phyloP scores from a whole-genome alignment of 2,329 filamentous ascomycete genomes.

The Knufia fluminis region DNA sequence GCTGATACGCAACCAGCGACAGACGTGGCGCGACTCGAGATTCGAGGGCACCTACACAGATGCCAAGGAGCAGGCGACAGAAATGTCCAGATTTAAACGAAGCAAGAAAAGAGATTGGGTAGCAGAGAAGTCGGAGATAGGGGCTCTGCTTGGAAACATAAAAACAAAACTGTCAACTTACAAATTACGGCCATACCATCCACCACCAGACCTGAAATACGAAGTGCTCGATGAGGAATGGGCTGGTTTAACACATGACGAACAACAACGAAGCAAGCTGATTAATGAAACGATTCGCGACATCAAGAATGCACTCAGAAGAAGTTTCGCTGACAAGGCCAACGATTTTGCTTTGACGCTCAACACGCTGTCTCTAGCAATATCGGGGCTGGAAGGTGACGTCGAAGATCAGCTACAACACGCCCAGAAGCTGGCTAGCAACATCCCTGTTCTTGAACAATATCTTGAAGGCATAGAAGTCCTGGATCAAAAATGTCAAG shows the following conservation, averaged over 20 bases:
- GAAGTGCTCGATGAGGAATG: conserved; percentile 78
- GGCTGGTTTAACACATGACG: conserved; percentile 67
- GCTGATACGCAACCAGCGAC: conserved; percentile 62
- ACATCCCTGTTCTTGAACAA: conserved; percentile 76
- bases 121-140: conserved; percentile 91
- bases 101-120: conserved; percentile 92
- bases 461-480: conserved; percentile 81
- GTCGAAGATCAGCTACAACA: conserved; percentile 89
- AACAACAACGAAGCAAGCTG: conserved; percentile 79
- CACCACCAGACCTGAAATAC: conserved; percentile 70
- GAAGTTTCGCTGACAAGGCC: conserved; percentile 92
- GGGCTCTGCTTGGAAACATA: conserved; percentile 90
- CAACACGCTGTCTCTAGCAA: conserved; percentile 87
- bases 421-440: conserved; percentile 74
- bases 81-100: conserved; percentile 83
- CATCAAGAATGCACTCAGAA: conserved; percentile 91
- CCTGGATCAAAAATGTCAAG: conserved; percentile 79
- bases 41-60: conserved; percentile 91
- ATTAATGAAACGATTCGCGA: conserved; percentile 99
- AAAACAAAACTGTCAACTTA: conserved; percentile 98
- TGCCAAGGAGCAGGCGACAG: conserved; percentile 73
- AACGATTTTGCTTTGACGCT: conserved; percentile 95
- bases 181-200: conserved; percentile 79
- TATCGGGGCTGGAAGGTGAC: conserved; percentile 94
- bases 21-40: conserved; percentile 65